Percentiles rank a stretch among this genome's conserved stretches.
phyloP scores from a whole-genome alignment of 2,329 filamentous ascomycete species.

The Hypoxylon sp. region DNA sequence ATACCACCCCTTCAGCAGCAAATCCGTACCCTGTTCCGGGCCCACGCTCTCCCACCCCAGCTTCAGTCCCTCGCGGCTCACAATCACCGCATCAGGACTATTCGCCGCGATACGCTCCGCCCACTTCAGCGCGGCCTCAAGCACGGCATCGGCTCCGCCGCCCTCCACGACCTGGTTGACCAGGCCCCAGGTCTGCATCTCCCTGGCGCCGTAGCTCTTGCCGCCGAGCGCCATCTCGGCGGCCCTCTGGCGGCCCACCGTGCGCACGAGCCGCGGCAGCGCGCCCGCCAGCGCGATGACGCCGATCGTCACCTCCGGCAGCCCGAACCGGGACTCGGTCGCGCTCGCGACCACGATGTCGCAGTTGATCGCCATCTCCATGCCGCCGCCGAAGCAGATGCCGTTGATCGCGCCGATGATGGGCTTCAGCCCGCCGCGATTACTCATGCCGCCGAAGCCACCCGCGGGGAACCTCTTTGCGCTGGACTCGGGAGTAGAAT shows the following conservation, averaged over 20 bases:
- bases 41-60: conserved; percentile 79
- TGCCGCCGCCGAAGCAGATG: conserved; percentile 80
- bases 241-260: conserved; percentile 77
- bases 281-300: conserved; percentile 80
- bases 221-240: conserved; percentile 80
- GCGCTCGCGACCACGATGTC: conserved; percentile 77
- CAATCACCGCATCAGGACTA: conserved; percentile 82
- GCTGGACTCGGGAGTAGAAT: background rate
- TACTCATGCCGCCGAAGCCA: conserved; percentile 77
- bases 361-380: conserved; percentile 81
- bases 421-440: conserved; percentile 79
- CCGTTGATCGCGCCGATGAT: conserved; percentile 84
- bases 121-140: conserved; percentile 72
- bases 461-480: conserved; percentile 55
- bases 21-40: conserved; percentile 72
- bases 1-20: conserved; percentile 72
- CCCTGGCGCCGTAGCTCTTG: conserved; percentile 68
- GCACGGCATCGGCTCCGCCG: conserved; percentile 59
- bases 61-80: conserved; percentile 79
- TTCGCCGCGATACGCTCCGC: conserved; percentile 74
- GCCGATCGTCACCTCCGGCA: conserved; percentile 80
- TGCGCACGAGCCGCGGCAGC: conserved; percentile 75
- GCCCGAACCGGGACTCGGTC: conserved; percentile 70
- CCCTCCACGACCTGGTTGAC: conserved; percentile 74
- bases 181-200: conserved; percentile 76